Evolutionary conservation across 169 alveolate species (phyloP).

Genomic region (Miamiensis avidus): DNA sequence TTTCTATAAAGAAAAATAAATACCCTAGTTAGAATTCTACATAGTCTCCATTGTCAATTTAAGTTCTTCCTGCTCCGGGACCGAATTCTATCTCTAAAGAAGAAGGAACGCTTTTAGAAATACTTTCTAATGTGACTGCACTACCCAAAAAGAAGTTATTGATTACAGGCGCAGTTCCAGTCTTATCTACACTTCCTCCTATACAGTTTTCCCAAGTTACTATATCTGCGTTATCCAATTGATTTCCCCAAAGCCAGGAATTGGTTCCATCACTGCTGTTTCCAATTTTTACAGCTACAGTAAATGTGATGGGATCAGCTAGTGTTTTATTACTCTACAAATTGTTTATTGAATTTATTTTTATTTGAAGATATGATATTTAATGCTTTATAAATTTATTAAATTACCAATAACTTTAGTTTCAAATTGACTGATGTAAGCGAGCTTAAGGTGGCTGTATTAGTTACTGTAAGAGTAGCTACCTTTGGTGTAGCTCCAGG

Average conservation of each 20-base stretch:
- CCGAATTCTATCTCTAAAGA: not conserved
- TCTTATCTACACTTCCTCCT: not conserved
- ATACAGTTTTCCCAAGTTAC: not conserved
- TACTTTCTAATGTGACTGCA: not conserved
- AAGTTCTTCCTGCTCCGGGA: not conserved
- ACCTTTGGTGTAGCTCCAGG: too few species aligned
- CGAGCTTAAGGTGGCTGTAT: too few species aligned
- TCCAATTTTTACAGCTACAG: not conserved
- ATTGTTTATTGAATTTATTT: too few species aligned
- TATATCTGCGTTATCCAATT: not conserved
- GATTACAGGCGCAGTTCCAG: not conserved
- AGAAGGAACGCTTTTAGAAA: too few species aligned
- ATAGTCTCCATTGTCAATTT: not conserved
- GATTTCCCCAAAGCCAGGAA: not conserved
- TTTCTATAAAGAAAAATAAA: too few species aligned
- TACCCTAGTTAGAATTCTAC: not conserved
- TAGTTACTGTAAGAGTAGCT: too few species aligned
- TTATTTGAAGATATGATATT: not conserved
- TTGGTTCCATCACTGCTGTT: not conserved
- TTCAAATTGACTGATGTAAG: too few species aligned
- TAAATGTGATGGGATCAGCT: not conserved
- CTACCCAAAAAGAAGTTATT: too few species aligned
- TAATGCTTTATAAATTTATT: too few species aligned
- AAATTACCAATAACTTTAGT: too few species aligned
- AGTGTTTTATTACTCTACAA: not conserved